Base-by-base conservation (phyloP, 2,329 filamentous ascomycete genomes). In the Leptosphaerulina australis region DNA sequence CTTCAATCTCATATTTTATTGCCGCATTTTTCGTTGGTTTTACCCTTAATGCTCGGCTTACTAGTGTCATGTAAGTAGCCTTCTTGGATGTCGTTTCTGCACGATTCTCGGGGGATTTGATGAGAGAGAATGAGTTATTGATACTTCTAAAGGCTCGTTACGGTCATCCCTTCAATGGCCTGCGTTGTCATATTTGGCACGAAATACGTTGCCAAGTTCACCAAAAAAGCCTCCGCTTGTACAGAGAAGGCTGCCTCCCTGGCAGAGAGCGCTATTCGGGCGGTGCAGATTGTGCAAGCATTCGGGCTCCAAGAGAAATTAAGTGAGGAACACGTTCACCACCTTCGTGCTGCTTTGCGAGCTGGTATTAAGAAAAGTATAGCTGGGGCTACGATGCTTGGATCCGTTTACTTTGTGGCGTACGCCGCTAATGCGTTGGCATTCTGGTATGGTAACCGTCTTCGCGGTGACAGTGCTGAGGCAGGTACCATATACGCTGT, bases 401-500 rank as follows among this genome's bases (percentile, higher is more conserved):
- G 76, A 3, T 60, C 64, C 5, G 71, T 78, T 12, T 78, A 75
- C 50, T 78, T 78, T 53, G 68, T 75, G 12, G 74, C 74, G 2
- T 79, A 77, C 50, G 68, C 75, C 17, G 73, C 76, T 2, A 78
- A 79, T 46, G 76, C 70, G 5, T 60, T 79, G 25, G 77, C 76
- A 0, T 79, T 78, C 40, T 79, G 72, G 65, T 69, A 77, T 17
- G 77, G 77, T 8, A 60, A 70, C 37, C 64, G 57, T 18, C 44
- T 70, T 26, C 60, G 67, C 14, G 20, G 59, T 18, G 61, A 57
- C 12, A 62, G 59, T 48, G 64, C 62, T 2, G 67, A 70, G 50
- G 79, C 79, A 20, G 79, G 80, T 25, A 81, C 79, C 1, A 76
- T 84, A 12, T 87, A 86, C 58, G 85, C 83, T 0, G 84, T 86